Evolutionary conservation across 768 basidiomycete species (phyloP).

Genomic region (Pulveroboletus sp.): DNA sequence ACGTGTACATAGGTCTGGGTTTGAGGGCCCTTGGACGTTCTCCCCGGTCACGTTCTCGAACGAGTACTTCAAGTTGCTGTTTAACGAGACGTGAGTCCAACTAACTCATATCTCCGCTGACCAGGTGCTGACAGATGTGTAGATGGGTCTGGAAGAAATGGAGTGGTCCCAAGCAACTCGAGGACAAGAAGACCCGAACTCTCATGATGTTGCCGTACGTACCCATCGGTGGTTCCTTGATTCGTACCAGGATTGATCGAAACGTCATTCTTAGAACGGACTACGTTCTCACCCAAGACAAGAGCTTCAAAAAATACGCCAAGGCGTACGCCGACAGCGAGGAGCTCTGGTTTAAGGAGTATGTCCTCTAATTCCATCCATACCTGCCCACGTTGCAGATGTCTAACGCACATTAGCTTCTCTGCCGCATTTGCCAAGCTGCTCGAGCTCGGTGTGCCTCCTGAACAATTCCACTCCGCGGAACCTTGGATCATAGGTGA

Average conservation of each 20-base stretch:
- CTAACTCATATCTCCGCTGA: background rate
- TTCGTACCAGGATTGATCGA: background rate
- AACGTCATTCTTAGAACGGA: constrained; percentile 55
- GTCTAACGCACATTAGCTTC: constrained; percentile 60
- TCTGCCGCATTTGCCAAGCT: constrained; percentile 72
- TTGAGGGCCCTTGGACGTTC: constrained; percentile 94
- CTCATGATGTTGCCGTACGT: constrained; percentile 96
- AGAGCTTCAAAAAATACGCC: constrained; percentile 86
- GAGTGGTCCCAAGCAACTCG: constrained; percentile 89
- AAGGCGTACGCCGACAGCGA: constrained; percentile 85
- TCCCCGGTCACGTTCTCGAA: constrained; percentile 87
- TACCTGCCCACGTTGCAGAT: too few species aligned
- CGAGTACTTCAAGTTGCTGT: constrained; percentile 82
- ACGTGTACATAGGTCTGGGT: constrained; percentile 55
- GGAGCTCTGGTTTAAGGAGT: constrained; percentile 94
- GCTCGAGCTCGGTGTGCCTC: constrained; percentile 92
- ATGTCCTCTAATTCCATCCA: constrained; percentile 28
- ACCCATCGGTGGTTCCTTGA: background rate
- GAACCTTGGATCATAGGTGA: constrained; percentile 71
- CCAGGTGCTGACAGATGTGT: constrained; percentile 1
- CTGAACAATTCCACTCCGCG: constrained; percentile 64
- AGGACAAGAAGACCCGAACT: constrained; percentile 84
- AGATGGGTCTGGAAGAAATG: constrained; percentile 96
- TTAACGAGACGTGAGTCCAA: constrained; percentile 69
- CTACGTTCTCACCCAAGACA: constrained; percentile 86